Base-by-base conservation (phyloP, 331 rosid genomes). In the Dryas integrifolia region DNA sequence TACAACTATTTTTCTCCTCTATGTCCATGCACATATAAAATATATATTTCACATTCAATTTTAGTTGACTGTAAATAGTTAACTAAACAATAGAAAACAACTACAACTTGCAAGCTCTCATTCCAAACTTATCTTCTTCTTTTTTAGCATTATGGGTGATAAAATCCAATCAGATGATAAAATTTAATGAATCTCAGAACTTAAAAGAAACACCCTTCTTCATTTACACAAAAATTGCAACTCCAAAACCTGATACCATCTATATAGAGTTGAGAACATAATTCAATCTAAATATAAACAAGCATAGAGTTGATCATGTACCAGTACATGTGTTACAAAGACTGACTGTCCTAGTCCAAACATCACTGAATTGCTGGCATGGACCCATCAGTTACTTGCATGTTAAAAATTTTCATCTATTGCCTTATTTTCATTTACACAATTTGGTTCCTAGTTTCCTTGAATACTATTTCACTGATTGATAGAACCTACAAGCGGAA, bases 351-450 rank as follows among this genome's bases (percentile, higher is more conserved):
- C 48, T 49, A 30, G 46, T 35, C 30, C 59, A 49, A 39, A 15
- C 46, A 13, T 49, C 46, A 47, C 12, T 38, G 21, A 49, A 6
- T 49, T 30, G 46, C 44, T 48, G 35, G 38, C 45, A 16, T 35
- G 13, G 13, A 50, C 7, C 57, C 6, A 7, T 0, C 10, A n/a
- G 40, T 14, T 59, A 60, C 38, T 69, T 62, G 51, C 39, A 62
- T 67, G 69, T 75, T 1, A 30, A 72, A 62, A 18, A 18, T 65
- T 58, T 80, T 83, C 84, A 77, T 78, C 74, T 13, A 72, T 13
- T 58, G 78, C 46, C 63, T 63, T 46, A 57, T 56, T 51, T 49
- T 30, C 41, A 49, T 30, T 4, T 50, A 66, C 15, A 38, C 35
- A 38, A 68, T 9, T 5, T 51, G 63, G 16, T 51, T 15, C 11